Percentiles rank a stretch among this genome's conserved stretches.
Conservation (phyloP, 306 rosid genomes). For the Trifolium pratense region DNA sequence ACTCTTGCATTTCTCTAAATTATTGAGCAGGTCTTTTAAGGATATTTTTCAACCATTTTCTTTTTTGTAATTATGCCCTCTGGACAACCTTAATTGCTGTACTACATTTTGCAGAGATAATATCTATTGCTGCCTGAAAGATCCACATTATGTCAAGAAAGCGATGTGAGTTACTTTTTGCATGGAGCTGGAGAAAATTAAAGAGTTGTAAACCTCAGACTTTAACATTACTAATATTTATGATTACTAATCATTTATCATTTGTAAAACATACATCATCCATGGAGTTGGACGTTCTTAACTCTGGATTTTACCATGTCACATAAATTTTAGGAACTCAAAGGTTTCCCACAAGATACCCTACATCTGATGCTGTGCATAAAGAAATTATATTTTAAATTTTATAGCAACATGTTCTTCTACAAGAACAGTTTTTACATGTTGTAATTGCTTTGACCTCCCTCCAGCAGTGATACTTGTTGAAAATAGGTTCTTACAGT, state of each 20-base stretch:
- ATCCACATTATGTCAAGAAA: slow-evolving; percentile 18
- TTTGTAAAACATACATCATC: background rate
- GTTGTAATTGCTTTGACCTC: background rate
- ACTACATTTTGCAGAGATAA: slow-evolving; percentile 27
- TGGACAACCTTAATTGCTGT: slow-evolving; percentile 26
- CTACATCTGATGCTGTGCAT: background rate
- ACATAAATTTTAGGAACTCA: background rate
- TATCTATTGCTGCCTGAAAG: slow-evolving; percentile 19
- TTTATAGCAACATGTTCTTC: background rate
- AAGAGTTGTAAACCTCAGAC: slow-evolving; percentile 2
- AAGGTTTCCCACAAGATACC: background rate
- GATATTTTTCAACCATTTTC: slow-evolving; percentile 2
- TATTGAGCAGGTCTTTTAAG: slow-evolving; percentile 24
- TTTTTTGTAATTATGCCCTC: slow-evolving; percentile 28
- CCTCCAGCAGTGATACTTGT: background rate
- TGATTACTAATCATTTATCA: background rate
- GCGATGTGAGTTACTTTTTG: background rate
- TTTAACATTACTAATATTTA: background rate
- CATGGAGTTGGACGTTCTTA: background rate
- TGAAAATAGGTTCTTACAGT: background rate
- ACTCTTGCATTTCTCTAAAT: slow-evolving; percentile 2
- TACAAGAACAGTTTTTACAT: background rate
- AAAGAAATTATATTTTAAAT: background rate
- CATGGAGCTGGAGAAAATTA: background rate
- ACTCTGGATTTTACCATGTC: background rate